Evolutionary conservation across 2,329 filamentous ascomycete genomes (phyloP), one percentile per base, ranked within the genome.

Genomic region (Saccharata proteae): DNA sequence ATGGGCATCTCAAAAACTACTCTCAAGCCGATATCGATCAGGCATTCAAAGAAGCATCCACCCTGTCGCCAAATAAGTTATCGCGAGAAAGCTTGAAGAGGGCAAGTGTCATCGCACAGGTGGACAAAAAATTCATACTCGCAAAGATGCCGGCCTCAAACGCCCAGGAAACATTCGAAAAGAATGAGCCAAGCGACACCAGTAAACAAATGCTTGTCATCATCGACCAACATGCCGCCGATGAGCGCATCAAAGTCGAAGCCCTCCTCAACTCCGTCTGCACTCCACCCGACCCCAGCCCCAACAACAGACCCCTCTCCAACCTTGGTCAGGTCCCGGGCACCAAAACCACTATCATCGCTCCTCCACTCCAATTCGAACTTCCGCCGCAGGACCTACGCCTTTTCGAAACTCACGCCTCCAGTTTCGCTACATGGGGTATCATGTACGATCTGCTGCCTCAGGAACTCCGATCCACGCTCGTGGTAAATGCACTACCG

Each of bases 211-310:
- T 74, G 2, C 58, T 96, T 4, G 66, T 93, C 1, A 62, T 94
- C 22, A 67, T 94, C 5, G 90, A 98, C 47, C 90, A 98, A 47
- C 90, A 98, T 49, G 90, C 90, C 1, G 90, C 86, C 3, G 88
- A 94, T 49, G 90, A 98, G 58, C 71, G 90, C 26, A 75, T 80
- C 39, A 75, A 77, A 2, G 69, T 96, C 1, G 90, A 98, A 49
- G 50, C 54, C 0, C 63, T 98, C 1, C 74, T 92, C 49, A 39
- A 48, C 15, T 64, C 72, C 3, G 55, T 80, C 18, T 74, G 65
- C 42, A 38, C 38, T 5, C 49, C 17, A 12, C 33, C 5, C 26
- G 16, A 31, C 12, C 9, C 30, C 3, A 18, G 33, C 18, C 30
- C 38, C 11, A 28, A 36, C 18, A 14, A 15, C 23, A 33, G 14